Conservation (phyloP, 768 basidiomycete genomes). For the Neoboletus subvelutipes region DNA sequence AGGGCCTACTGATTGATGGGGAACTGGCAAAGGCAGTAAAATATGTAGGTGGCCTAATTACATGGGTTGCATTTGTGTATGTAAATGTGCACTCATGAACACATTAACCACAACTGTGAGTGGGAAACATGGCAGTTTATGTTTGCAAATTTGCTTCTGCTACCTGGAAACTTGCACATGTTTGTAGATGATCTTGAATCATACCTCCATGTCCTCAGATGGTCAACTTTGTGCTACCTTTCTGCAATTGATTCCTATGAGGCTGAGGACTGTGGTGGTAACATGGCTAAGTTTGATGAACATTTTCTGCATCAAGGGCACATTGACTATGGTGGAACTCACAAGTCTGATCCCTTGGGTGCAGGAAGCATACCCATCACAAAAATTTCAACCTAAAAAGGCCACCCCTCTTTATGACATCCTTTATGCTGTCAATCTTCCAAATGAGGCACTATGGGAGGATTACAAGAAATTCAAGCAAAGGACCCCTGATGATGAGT, state of each 20-base stretch:
- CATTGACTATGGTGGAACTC: too few relatives aligned
- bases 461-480: neutral
- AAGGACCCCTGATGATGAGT: neutral
- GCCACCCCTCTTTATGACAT: neutral
- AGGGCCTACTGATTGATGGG: conserved; percentile 25
- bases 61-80: too few relatives aligned
- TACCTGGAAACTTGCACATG: conserved; percentile 12
- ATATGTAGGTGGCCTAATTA: too few relatives aligned
- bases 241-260: neutral
- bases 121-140: neutral
- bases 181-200: conserved; percentile 35
- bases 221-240: neutral
- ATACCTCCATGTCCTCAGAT: conserved; percentile 15
- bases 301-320: too few relatives aligned
- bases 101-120: too few relatives aligned
- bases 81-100: neutral
- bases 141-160: neutral
- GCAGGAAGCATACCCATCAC: neutral
- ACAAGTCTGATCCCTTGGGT: neutral
- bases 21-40: conserved; percentile 10
- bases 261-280: too few relatives aligned
- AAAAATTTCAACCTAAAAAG: neutral
- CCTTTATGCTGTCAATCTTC: neutral
- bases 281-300: too few relatives aligned
- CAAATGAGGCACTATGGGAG: neutral